A percentile compares a stretch with the other conserved stretches of the same genome.
phyloP scores from a whole-genome alignment of 1,139 yeast genomes.

The Zygosaccharomyces pseudobailii region DNA sequence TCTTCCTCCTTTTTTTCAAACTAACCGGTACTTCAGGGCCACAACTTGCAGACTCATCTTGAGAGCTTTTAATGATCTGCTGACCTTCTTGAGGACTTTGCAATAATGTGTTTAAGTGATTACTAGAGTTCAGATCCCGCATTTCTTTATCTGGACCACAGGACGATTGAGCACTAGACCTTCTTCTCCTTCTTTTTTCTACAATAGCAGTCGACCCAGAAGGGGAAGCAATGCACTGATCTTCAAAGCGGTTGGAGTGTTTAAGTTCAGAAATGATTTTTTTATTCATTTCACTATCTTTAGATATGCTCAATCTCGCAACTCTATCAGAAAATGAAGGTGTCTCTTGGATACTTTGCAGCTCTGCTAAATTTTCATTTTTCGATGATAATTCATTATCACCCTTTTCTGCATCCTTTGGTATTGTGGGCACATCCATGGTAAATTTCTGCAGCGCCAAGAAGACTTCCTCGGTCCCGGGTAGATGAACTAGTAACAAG shows the following conservation, averaged over 20 bases:
- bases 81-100: not conserved
- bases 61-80: not conserved
- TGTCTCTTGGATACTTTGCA: not conserved
- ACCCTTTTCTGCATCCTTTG: not conserved
- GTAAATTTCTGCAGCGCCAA: not conserved
- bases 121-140: not conserved
- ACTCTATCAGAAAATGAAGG: slow-evolving; percentile 14
- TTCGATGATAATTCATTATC: slow-evolving; percentile 12
- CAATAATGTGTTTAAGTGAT: not conserved
- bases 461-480: too few relatives aligned
- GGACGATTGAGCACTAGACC: slow-evolving; percentile 32
- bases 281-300: slow-evolving; percentile 7
- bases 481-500: too few relatives aligned
- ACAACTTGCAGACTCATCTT: not conserved
- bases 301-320: slow-evolving; percentile 29
- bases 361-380: not conserved
- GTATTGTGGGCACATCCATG: not conserved
- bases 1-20: not conserved
- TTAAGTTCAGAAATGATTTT: slow-evolving; percentile 6
- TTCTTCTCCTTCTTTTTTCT: slow-evolving; percentile 27
- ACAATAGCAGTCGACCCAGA: not conserved
- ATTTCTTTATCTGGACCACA: slow-evolving; percentile 15
- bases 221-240: not conserved
- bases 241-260: slow-evolving; percentile 6
- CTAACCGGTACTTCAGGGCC: not conserved